Evolutionary conservation across 78 protist species (phyloP), one percentile per base, ranked within the genome.

Genomic region (Polysphondylium violaceum): DNA sequence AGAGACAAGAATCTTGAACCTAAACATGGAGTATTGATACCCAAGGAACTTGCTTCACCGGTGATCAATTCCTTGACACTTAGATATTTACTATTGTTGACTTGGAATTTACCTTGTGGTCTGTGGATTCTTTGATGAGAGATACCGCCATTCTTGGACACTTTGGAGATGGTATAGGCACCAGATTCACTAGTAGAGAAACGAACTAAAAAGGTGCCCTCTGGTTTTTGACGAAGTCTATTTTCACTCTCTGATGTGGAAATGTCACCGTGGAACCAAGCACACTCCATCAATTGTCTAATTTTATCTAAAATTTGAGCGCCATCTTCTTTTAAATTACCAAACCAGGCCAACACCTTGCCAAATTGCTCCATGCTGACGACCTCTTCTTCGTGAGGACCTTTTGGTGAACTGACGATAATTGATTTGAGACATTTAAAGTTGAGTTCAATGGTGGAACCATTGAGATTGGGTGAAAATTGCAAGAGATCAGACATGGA

Each of bases 241-340:
- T 74, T 73, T 43, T 93, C 92, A 36, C 87, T 75, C 53, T 93
- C 96, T 31, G 67, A 51, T 23, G 96, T 93, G 35, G 93, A 87
- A 50, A 93, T 93, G 36, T 93, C 96, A 51, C 93, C 96, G 27
- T 93, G 96, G 89, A 93, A 93, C 96, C 96, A 93, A 40, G 91
- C 86, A 75, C 88, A 92, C 23, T 73, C 87, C 88, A 76, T 92
- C 61, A 92, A 73, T 60, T 81, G 65, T 53, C 92, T 50, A 50
- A 79, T 83, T 63, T 83, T 83, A 69, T 83, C 91, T 38, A 83
- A 58, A 19, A 83, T 69, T 55, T 51, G 73, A 21, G 91, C 25
- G 58, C 91, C 91, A 65, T 74, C 94, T 38, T 89, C 87, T n/a
- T 76, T 68, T 0, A 89, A 53, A 33, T 76, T 76, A 53, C 95